Conservation (phyloP, 2,329 filamentous ascomycete species). For the Fusarium heterosporum region DNA sequence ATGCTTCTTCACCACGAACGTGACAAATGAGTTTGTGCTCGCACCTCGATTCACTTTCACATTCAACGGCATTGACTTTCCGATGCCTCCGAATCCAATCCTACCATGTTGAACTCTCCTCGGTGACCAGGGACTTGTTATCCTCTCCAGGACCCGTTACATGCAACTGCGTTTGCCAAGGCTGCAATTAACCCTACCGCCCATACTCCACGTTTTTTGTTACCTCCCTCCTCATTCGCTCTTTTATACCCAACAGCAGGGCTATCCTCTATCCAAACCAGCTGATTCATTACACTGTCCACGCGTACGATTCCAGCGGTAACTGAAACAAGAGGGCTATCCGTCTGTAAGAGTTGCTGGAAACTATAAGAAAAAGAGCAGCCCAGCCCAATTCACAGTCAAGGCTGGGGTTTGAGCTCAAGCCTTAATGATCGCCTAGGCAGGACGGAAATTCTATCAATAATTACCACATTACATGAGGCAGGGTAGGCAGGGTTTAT, state of each 20-base stretch:
- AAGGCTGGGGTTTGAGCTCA: slow-evolving; percentile 22
- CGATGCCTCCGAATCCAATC: slow-evolving; percentile 29
- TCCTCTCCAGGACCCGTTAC: slow-evolving; percentile 11
- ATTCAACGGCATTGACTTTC: slow-evolving; percentile 11
- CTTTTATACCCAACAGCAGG: slow-evolving; percentile 23
- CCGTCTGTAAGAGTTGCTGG: neutral
- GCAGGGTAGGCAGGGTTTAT: neutral
- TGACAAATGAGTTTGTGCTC: neutral
- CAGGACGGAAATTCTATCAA: neutral
- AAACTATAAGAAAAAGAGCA: neutral
- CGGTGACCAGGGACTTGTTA: slow-evolving; percentile 1
- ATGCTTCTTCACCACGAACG: neutral
- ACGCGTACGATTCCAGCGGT: slow-evolving; percentile 17
- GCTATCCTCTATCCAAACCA: slow-evolving; percentile 24
- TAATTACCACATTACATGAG: neutral
- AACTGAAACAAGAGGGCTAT: neutral
- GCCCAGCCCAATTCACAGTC: slow-evolving; percentile 4
- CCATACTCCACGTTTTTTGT: slow-evolving; percentile 29
- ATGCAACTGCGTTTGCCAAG: slow-evolving; percentile 22
- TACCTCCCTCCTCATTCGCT: slow-evolving; percentile 20
- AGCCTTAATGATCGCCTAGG: neutral
- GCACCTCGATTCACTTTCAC: slow-evolving; percentile 1
- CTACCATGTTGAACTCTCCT: slow-evolving; percentile 4
- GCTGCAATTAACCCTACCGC: slow-evolving; percentile 36
- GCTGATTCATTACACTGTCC: slow-evolving; percentile 27